Evolutionary conservation across 2,329 filamentous ascomycete genomes (phyloP).

Genomic region (Clarireedia sp.): DNA sequence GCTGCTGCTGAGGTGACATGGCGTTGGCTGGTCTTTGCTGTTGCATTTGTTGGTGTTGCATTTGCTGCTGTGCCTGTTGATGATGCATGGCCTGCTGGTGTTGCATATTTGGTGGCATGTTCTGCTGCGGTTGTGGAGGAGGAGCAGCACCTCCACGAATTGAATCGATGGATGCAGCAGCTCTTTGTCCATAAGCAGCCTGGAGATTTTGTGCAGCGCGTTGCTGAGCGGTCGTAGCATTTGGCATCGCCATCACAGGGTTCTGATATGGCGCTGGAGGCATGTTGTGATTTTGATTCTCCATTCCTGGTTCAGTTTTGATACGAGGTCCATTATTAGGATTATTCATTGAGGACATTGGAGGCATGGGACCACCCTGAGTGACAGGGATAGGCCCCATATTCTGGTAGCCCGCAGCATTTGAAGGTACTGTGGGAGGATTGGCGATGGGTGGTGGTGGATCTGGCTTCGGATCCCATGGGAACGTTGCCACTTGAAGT

Average conservation of each 20-base stretch:
- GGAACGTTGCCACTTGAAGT: conserved; percentile 78
- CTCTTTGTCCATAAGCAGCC: conserved; percentile 52
- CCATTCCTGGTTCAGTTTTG: conserved; percentile 38
- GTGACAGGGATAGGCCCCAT: conserved; percentile 19
- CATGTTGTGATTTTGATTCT: conserved; percentile 13
- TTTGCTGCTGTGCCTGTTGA: conserved; percentile 20
- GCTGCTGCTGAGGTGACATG: background rate
- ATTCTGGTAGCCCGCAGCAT: conserved; percentile 25
- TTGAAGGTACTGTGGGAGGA: conserved; percentile 29
- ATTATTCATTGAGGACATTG: conserved; percentile 17
- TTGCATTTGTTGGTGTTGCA: conserved; percentile 16
- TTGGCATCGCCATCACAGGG: conserved; percentile 27
- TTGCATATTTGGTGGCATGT: conserved; percentile 18
- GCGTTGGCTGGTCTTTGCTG: background rate
- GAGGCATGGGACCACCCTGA: conserved; percentile 5
- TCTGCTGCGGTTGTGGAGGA: conserved; percentile 21
- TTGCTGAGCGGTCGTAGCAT: conserved; percentile 38
- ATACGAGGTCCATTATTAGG: conserved; percentile 28
- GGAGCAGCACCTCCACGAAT: conserved; percentile 35
- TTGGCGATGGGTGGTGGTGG: conserved; percentile 37
- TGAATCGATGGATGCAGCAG: conserved; percentile 59
- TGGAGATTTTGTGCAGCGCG: conserved; percentile 51
- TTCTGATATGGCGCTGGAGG: conserved; percentile 13
- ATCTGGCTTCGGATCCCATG: conserved; percentile 86
- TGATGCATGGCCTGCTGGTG: conserved; percentile 29